phyloP scores from a whole-genome alignment of 2,329 filamentous ascomycete species.

The Botrytis paeoniae region DNA sequence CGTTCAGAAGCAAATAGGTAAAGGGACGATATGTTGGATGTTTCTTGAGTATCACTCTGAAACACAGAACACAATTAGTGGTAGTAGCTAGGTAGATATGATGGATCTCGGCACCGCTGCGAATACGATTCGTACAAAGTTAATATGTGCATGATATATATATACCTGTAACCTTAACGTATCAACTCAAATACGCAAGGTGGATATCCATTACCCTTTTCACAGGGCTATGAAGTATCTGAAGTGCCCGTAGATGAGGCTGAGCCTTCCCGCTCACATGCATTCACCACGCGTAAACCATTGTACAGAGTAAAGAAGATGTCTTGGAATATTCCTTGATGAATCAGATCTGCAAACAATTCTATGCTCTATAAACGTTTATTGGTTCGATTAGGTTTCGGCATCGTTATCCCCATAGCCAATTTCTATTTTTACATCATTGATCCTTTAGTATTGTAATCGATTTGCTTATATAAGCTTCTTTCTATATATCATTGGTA shows the following conservation, averaged over 20 bases:
- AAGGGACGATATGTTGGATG: background rate
- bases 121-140: background rate
- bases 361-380: background rate
- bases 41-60: constrained; percentile 3
- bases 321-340: background rate
- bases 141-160: background rate
- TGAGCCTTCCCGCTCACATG: constrained; percentile 11
- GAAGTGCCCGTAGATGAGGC: constrained; percentile 10
- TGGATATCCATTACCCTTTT: background rate
- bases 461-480: background rate
- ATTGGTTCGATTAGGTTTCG: constrained; percentile 5
- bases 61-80: background rate
- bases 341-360: constrained; percentile 1
- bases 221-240: background rate
- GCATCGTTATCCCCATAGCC: background rate
- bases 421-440: constrained; percentile 1
- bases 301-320: background rate
- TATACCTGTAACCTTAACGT: background rate
- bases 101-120: background rate
- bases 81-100: background rate
- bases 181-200: background rate
- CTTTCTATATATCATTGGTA: background rate
- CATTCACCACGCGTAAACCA: constrained; percentile 5
- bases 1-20: background rate
- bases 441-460: background rate